Conservation (phyloP, 139 green algal species). For the Zygnema circumcarinatum region DNA sequence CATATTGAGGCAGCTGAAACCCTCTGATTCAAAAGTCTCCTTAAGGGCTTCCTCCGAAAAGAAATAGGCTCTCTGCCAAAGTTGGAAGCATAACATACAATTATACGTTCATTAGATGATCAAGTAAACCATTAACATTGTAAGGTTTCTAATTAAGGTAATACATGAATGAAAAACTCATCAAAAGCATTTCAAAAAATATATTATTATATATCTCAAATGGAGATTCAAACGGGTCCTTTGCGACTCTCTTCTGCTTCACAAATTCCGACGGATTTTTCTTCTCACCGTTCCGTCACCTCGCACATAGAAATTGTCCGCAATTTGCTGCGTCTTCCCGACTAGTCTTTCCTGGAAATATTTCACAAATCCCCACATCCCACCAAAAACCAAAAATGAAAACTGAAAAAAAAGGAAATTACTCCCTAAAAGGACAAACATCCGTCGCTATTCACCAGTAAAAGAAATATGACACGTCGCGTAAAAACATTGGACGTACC, state of each 20-base stretch:
- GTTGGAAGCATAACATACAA: conserved; percentile 17
- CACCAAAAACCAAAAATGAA: conserved; percentile 22
- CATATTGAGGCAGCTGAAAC: conserved; percentile 35
- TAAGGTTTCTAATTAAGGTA: not conserved
- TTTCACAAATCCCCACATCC: not conserved
- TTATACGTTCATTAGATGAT: conserved; percentile 8
- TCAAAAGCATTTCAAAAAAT: not conserved
- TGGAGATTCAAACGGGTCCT: conserved; percentile 7
- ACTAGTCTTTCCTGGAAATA: conserved; percentile 57
- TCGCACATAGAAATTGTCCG: conserved; percentile 58
- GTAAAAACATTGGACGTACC: too few species aligned
- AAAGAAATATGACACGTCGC: not conserved
- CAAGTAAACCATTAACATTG: too few species aligned
- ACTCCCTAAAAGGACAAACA: not conserved
- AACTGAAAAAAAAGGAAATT: not conserved
- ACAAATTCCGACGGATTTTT: too few species aligned
- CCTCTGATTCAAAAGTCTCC: conserved; percentile 10
- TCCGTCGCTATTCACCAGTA: not conserved
- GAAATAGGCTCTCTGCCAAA: conserved; percentile 43
- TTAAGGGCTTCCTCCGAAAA: conserved; percentile 45
- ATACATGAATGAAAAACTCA: not conserved
- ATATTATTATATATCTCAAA: not conserved
- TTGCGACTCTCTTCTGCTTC: too few species aligned
- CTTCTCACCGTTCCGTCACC: conserved; percentile 60
- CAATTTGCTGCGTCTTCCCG: conserved; percentile 54